phyloP scores from a whole-genome alignment of 139 green algal species.

The Tetratostichococcus sp. region DNA sequence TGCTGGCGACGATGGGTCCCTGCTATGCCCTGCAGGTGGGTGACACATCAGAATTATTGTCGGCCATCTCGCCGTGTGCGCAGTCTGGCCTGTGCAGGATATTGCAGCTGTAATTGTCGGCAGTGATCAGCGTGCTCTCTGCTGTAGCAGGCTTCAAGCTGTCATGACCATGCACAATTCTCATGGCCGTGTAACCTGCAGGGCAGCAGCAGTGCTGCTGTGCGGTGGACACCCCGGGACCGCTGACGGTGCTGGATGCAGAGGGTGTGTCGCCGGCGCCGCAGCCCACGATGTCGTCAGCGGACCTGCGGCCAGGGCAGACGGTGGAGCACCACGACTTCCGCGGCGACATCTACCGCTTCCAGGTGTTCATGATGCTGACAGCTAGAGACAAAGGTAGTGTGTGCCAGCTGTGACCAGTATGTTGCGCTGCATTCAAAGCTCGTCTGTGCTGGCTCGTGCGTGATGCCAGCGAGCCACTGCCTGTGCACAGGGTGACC shows the following conservation, averaged over 20 bases:
- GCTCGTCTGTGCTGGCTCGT: neutral
- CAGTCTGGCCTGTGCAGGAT: too few relatives aligned
- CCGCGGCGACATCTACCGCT: constrained; percentile 3
- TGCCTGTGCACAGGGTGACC: too few relatives aligned
- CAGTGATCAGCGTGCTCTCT: too few relatives aligned
- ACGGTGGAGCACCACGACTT: neutral
- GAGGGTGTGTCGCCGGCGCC: neutral
- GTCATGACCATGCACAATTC: too few relatives aligned
- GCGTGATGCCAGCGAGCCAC: neutral
- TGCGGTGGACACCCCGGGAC: neutral
- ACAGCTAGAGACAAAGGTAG: too few relatives aligned
- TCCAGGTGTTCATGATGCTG: neutral
- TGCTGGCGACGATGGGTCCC: too few relatives aligned
- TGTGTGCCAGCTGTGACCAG: too few relatives aligned
- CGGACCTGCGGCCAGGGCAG: neutral
- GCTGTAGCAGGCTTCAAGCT: too few relatives aligned
- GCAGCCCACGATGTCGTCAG: neutral
- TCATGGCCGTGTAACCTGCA: too few relatives aligned
- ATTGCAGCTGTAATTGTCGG: too few relatives aligned
- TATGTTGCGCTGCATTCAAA: neutral
- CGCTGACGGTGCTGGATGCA: neutral
- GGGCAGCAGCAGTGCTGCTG: neutral
- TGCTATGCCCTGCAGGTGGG: neutral
- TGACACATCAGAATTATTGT: too few relatives aligned
- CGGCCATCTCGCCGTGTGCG: too few relatives aligned